Evolutionary conservation across 805 yeast genomes (phyloP), one percentile per base, ranked within the genome.

Genomic region (Cyberlindnera saturnus): DNA sequence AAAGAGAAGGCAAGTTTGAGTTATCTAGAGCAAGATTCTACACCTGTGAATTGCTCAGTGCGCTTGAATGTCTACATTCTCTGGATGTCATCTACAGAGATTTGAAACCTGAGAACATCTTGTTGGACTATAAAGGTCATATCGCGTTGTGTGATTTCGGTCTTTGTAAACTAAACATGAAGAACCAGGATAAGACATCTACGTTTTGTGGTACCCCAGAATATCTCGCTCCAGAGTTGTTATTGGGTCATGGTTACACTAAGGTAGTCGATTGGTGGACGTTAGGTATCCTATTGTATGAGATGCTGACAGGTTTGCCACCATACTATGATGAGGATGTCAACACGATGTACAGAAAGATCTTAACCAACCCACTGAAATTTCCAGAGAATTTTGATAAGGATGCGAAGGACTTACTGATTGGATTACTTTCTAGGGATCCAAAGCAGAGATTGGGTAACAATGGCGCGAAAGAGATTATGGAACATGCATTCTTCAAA

Each of bases 221-320:
- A 65, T 93, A 93, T 64, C 71, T 93, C 52, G 96, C 98, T 1
- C 99, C 99, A 1, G 99, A 93, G 65, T 70, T 93, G 53, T 69
- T 93, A 39, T 70, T 89, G 55, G 93, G 95, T 39, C 89, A 86
- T 61, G 98, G 98, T 2, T 93, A 93, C 64, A 89, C 98, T 3
- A 81, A 96, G 62, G 84, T 85, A 9, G 98, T 93, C 18, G 99
- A 93, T 65, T 93, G 96, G 91, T 93, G 99, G 99, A 93, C 99
- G 1, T 71, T 93, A 54, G 99, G 99, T 34, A 90, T 91, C 15
- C 71, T 93, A 42, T 70, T 93, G 36, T 93, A 88, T 62, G 99
- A 91, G 60, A 93, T 93, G 99, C 71, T 93, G 47, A 89, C 97
- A 1, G 96, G 98, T 1, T 73, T 93, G 52, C 99, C 99, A 5